Percentiles rank a stretch among this genome's conserved stretches.
phyloP scores from a whole-genome alignment of 208 protist species.

The Vickermania ingenoplastis region DNA sequence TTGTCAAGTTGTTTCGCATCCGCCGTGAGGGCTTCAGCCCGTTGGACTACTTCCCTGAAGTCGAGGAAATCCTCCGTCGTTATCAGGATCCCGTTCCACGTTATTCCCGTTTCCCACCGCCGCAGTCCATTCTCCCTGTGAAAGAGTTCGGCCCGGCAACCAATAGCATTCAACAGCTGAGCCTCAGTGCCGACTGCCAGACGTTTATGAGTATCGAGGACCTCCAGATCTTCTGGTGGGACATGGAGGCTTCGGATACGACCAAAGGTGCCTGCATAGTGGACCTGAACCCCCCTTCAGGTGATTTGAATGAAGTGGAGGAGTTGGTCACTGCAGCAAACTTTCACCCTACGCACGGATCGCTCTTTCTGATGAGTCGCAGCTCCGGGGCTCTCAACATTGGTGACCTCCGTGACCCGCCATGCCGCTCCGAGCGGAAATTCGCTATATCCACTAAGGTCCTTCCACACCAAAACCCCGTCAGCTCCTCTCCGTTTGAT shows the following conservation, averaged over 20 bases:
- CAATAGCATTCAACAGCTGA: slow-evolving; percentile 70
- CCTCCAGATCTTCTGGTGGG: slow-evolving; percentile 85
- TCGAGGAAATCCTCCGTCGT: slow-evolving; percentile 48
- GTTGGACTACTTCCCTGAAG: slow-evolving; percentile 59
- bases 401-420: slow-evolving; percentile 73
- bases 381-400: slow-evolving; percentile 78
- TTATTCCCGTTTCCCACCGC: slow-evolving; percentile 46
- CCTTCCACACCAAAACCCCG: slow-evolving; percentile 41
- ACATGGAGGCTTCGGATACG: slow-evolving; percentile 55
- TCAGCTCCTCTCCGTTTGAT: slow-evolving; percentile 41
- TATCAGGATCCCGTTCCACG: slow-evolving; percentile 17
- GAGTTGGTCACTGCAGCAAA: slow-evolving; percentile 69
- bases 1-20: slow-evolving; percentile 83
- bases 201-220: slow-evolving; percentile 85
- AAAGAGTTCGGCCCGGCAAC: slow-evolving; percentile 64
- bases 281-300: slow-evolving; percentile 50
- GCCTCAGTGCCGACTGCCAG: slow-evolving; percentile 57
- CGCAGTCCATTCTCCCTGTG: slow-evolving; percentile 51
- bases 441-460: slow-evolving; percentile 63
- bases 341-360: slow-evolving; percentile 79
- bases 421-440: slow-evolving; percentile 45
- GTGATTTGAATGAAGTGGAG: slow-evolving; percentile 64
- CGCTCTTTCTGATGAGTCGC: slow-evolving; percentile 68
- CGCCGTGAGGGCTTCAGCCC: slow-evolving; percentile 65
- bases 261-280: slow-evolving; percentile 69